These are phyloP conservation scores for Tremella yokohamensis DNA, from an alignment of 768 basidiomycete species.

Conservation along the genomic window DNA sequence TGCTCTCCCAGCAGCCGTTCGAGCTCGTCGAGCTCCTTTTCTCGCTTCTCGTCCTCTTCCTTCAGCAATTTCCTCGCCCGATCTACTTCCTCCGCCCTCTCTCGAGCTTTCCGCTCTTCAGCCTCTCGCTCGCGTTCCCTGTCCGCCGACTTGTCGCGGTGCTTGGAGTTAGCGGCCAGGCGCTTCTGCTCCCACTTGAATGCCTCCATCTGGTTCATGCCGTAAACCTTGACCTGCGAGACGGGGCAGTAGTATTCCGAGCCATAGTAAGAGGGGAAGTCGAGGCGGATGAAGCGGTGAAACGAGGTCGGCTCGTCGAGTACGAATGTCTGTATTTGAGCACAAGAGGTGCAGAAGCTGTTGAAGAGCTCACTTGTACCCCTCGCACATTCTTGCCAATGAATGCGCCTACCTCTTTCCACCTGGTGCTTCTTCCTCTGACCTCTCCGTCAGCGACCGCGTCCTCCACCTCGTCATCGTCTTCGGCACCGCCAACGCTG, in stretches of 20 bases:
- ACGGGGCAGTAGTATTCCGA: conserved; percentile 95
- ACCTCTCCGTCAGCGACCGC: conserved; percentile 11
- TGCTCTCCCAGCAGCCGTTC: conserved; percentile 34
- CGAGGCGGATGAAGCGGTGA: conserved; percentile 88
- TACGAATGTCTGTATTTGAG: conserved; percentile 38
- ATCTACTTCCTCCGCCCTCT: conserved; percentile 19
- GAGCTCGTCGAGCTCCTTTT: conserved; percentile 32
- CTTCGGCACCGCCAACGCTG: conserved; percentile 58
- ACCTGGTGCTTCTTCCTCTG: conserved; percentile 53
- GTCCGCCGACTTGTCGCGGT: conserved; percentile 12
- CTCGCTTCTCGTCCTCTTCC: conserved; percentile 21
- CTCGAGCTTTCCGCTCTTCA: conserved; percentile 19
- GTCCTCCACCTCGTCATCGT: conserved; percentile 34
- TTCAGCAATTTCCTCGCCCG: conserved; percentile 15
- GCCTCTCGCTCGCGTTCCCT: conserved; percentile 14
- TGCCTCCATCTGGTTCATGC: conserved; percentile 90
- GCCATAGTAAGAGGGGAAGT: conserved; percentile 89
- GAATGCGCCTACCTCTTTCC: conserved; percentile 72
- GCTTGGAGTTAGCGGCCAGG: conserved; percentile 18
- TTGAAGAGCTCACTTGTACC: conserved; percentile 66
- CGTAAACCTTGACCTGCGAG: conserved; percentile 86
- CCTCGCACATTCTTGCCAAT: conserved; percentile 84
- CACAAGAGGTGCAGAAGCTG: neutral
- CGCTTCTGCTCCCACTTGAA: conserved; percentile 69
- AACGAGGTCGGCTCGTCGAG: conserved; percentile 56